Percentiles rank a stretch among this genome's conserved stretches.
Evolutionary conservation across 1,139 yeast species (phyloP).

Genomic region (Zygosaccharomyces sapae): DNA sequence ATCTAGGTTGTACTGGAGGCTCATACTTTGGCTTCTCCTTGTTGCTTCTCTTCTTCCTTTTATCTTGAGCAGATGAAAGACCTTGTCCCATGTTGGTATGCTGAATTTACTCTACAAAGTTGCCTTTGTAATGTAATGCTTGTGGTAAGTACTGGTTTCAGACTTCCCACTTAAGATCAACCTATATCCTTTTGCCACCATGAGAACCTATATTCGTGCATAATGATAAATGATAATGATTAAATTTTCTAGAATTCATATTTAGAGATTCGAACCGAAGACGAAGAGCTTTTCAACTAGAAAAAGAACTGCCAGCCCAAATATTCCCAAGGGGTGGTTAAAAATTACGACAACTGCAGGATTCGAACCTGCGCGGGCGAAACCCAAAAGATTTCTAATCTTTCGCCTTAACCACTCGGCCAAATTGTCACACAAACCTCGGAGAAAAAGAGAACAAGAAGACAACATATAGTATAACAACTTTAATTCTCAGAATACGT

Average conservation of each 20-base stretch:
- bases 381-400: constrained; percentile 52
- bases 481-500: too few species aligned
- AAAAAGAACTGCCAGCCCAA: too few species aligned
- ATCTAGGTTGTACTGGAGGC: constrained; percentile 94
- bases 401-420: constrained; percentile 55
- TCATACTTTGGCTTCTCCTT: constrained; percentile 91
- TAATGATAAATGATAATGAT: neutral
- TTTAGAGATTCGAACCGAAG: too few species aligned
- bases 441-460: too few species aligned
- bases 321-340: too few species aligned
- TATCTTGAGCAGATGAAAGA: constrained; percentile 69
- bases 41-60: constrained; percentile 69
- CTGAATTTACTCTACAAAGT: neutral
- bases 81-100: constrained; percentile 60
- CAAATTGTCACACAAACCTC: constrained; percentile 42
- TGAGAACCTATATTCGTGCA: neutral
- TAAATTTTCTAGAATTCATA: too few species aligned
- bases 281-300: too few species aligned
- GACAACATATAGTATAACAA: too few species aligned
- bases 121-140: neutral
- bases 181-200: neutral
- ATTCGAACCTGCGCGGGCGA: constrained; percentile 41
- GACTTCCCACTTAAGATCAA: neutral
- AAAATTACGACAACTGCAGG: constrained; percentile 39
- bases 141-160: neutral